Base-by-base conservation (phyloP, 2,329 filamentous ascomycete species). In the Myrmaecium sp. region DNA sequence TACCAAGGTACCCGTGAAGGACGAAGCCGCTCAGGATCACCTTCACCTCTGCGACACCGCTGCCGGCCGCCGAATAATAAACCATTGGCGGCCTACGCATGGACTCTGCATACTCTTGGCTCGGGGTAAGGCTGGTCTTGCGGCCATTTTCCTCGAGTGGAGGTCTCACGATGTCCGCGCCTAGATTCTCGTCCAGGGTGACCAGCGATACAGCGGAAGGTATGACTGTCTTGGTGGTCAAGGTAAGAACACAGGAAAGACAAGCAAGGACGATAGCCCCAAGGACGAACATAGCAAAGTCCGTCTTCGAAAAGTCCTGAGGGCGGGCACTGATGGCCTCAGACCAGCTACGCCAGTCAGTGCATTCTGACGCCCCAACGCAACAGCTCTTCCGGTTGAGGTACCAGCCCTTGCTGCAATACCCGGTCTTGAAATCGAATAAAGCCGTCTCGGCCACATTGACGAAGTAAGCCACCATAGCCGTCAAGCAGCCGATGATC, bases 21-120 rank as follows among this genome's bases (percentile, higher is more conserved):
- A 98, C 86, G 43, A 95, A 98, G 5, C 89, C 89, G 42, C 83
- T 94, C n/a, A 95, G 67, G 31, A 95, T 95, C 32, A 95, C 89
- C 36, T 89, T 84, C 30, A 95, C 86, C 55, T 98, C 89, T 5
- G 89, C 89, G 8, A 98, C 89, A 40, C 89, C 89, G 52, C 83
- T 93, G 25, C 89, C 89, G 21, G 86, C 86, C 31, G 86, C 89
- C 5, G 89, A 84, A 50, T 94, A 98, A 52, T 93, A 98, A 4
- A 86, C 67, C 75, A 91, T 91, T 1, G 81, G 78, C 3, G 75
- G 66, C 1, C 59, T 51, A 2, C 43, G 31, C 11, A 49, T 43
- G 16, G 50, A 47, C 30, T 54, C 49, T 34, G 41, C 43, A 40
- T 44, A 57, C 32, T 49, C 34, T 28, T 52, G 34, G 36, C 52